Percentiles rank a stretch among this genome's conserved stretches.
These are phyloP conservation scores for Begonia masoniana DNA, from an alignment of 306 rosid species.

Conservation along the genomic window DNA sequence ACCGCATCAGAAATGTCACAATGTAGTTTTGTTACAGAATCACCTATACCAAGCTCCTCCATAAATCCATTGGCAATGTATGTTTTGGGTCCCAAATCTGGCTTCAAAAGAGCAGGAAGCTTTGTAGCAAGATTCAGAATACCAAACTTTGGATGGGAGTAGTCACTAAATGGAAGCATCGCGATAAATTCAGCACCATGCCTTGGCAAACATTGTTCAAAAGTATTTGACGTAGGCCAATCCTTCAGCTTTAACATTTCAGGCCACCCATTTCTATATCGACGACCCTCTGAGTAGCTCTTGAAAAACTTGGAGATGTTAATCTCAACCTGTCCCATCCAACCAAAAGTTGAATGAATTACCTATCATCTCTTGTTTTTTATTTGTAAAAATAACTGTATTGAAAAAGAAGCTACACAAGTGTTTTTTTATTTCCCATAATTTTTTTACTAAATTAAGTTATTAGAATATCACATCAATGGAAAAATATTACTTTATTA, in stretches of 20 bases:
- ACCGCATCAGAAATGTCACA: conserved; percentile 42
- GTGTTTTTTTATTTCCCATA: too few species aligned
- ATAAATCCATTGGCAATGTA: conserved; percentile 29
- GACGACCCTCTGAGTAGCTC: conserved; percentile 27
- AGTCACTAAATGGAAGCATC: conserved; percentile 28
- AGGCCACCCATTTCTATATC: conserved; percentile 22
- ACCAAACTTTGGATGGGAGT: conserved; percentile 29
- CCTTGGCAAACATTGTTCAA: conserved; percentile 34
- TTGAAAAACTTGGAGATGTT: conserved; percentile 28
- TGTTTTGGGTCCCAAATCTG: conserved; percentile 36
- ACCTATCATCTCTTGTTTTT: too few species aligned
- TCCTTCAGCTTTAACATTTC: conserved; percentile 37
- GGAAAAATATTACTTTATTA: too few species aligned
- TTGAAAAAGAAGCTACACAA: too few species aligned
- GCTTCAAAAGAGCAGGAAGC: conserved; percentile 27
- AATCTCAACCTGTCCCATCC: conserved; percentile 24
- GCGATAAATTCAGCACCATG: conserved; percentile 30
- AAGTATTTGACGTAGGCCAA: conserved; percentile 32
- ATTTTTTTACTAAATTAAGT: too few species aligned
- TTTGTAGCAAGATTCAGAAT: conserved; percentile 25
- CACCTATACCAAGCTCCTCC: conserved; percentile 31
- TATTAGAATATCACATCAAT: too few species aligned
- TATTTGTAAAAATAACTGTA: too few species aligned
- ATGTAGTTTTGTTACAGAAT: conserved; percentile 32
- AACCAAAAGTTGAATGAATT: background rate